Conservation (phyloP, 257 asterid species). For the Solanum corneliomulleri region DNA sequence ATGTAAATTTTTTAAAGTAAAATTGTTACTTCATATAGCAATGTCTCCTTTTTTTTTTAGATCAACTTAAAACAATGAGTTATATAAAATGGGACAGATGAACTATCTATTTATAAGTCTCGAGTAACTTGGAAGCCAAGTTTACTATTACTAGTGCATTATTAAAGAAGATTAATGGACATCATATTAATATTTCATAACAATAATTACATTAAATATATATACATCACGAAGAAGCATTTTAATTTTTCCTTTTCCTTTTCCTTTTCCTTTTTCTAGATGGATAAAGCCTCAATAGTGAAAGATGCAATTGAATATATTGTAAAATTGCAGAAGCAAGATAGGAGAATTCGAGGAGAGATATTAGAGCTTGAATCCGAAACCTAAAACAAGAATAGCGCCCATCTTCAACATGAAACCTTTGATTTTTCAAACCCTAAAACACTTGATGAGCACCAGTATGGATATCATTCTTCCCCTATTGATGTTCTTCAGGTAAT, state of each 20-base stretch:
- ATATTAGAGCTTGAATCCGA: constrained; percentile 42
- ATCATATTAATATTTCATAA: neutral
- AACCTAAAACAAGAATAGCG: neutral
- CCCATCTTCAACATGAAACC: neutral
- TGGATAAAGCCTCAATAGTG: constrained; percentile 84
- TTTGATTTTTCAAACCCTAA: constrained; percentile 10
- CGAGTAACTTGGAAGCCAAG: too few relatives aligned
- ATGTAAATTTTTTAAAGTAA: too few relatives aligned
- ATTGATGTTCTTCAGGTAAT: constrained; percentile 63
- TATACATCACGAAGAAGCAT: too few relatives aligned
- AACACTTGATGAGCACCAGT: constrained; percentile 20
- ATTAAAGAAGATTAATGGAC: neutral
- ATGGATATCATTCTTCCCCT: constrained; percentile 24
- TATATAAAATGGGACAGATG: too few relatives aligned
- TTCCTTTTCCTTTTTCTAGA: constrained; percentile 9
- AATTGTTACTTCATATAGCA: too few relatives aligned
- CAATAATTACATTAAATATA: neutral
- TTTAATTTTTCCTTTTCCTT: too few relatives aligned
- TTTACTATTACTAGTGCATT: neutral
- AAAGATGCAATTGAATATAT: constrained; percentile 81
- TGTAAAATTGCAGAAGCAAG: constrained; percentile 42
- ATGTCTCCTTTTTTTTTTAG: too few relatives aligned
- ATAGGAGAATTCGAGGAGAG: constrained; percentile 40
- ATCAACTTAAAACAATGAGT: too few relatives aligned
- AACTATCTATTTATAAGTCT: too few relatives aligned